Conservation (phyloP, 352 stramenopile species). For the Pythium volutum region DNA sequence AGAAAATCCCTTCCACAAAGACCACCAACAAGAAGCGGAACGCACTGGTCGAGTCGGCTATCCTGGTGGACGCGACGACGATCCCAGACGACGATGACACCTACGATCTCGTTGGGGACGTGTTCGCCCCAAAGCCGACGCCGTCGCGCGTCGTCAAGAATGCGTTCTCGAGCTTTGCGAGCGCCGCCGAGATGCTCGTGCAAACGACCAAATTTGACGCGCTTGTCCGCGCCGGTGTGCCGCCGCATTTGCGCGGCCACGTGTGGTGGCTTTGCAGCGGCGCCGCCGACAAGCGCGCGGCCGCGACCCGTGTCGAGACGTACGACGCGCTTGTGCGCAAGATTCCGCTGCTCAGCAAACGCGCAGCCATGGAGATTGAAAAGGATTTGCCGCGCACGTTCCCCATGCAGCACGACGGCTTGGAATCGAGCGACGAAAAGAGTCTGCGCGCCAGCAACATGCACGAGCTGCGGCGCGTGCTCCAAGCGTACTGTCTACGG, state of each 20-base stretch:
- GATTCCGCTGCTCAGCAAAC: slow-evolving; percentile 55
- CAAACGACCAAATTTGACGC: slow-evolving; percentile 63
- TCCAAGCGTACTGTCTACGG: slow-evolving; percentile 82
- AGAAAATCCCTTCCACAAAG: slow-evolving; percentile 35
- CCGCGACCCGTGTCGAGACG: slow-evolving; percentile 32
- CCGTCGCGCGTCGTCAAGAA: slow-evolving; percentile 42
- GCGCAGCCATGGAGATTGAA: slow-evolving; percentile 81
- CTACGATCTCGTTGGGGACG: no score
- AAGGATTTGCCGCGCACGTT: slow-evolving; percentile 85
- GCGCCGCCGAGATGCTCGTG: slow-evolving; percentile 46
- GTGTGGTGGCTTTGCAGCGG: slow-evolving; percentile 86
- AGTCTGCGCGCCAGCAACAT: slow-evolving; percentile 36
- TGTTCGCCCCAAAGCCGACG: no score
- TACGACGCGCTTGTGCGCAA: slow-evolving; percentile 56
- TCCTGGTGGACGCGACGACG: slow-evolving; percentile 8
- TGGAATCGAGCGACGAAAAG: slow-evolving; percentile 8
- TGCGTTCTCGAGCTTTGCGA: slow-evolving; percentile 46
- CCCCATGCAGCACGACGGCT: slow-evolving; percentile 25
- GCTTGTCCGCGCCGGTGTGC: slow-evolving; percentile 60
- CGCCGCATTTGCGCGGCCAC: slow-evolving; percentile 55
- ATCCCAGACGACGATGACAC: no score
- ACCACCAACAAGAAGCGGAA: not conserved
- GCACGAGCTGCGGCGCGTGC: slow-evolving; percentile 66
- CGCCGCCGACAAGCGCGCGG: slow-evolving; percentile 43
- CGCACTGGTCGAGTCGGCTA: slow-evolving; percentile 8